phyloP scores from a whole-genome alignment of 768 basidiomycete genomes.

The Paxillus ammoniavirescens region DNA sequence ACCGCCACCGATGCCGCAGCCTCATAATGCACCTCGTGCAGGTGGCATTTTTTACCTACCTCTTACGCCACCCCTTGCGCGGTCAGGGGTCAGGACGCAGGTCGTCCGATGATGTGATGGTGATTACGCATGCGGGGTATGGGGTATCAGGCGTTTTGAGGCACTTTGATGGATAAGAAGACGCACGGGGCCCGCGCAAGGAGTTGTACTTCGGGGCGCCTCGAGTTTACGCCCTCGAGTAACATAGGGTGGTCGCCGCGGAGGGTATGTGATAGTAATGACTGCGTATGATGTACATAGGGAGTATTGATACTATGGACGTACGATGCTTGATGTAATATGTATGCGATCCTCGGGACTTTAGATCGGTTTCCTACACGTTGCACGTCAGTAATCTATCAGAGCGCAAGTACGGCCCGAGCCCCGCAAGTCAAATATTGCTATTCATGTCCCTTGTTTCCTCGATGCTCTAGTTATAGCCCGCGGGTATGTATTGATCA shows the following conservation, averaged over 20 bases:
- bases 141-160: constrained; percentile 13
- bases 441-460: no score
- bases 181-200: neutral
- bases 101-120: constrained; percentile 9
- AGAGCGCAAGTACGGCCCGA: no score
- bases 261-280: neutral
- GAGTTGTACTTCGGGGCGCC: neutral
- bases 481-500: no score
- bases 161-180: neutral
- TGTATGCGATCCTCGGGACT: no score
- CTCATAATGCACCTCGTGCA: constrained; percentile 9
- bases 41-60: neutral
- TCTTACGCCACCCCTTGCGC: constrained; percentile 5
- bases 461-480: no score
- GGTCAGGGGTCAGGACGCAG: constrained; percentile 19
- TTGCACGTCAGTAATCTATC: no score
- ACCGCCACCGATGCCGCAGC: constrained; percentile 4
- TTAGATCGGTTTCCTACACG: no score
- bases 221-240: constrained; percentile 10
- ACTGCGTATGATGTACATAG: neutral
- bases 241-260: neutral
- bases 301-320: no score
- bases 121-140: constrained; percentile 4
- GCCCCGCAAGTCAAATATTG: no score
- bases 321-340: no score